These are phyloP conservation scores for Tricholoma flavovirens DNA, from an alignment of 768 basidiomycete genomes.

Conservation along the genomic window DNA sequence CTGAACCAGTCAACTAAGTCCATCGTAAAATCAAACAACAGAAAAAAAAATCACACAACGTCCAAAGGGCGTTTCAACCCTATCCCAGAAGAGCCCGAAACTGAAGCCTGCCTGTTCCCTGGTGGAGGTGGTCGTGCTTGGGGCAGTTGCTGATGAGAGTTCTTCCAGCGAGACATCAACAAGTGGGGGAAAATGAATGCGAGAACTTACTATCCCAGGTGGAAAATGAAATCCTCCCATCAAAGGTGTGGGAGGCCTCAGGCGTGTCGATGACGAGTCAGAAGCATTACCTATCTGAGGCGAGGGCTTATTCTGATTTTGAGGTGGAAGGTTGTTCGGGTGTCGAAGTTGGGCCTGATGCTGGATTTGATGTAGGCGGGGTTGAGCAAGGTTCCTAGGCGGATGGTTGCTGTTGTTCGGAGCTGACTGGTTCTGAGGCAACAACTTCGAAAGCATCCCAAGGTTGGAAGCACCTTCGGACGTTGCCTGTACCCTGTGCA, in stretches of 20 bases:
- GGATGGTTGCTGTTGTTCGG: background rate
- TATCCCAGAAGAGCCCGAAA: conserved; percentile 2
- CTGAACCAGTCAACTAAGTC: conserved; percentile 6
- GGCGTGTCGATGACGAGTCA: conserved; percentile 9
- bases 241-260: conserved; percentile 29
- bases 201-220: conserved; percentile 35
- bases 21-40: conserved; percentile 1
- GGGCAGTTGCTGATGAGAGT: conserved; percentile 8
- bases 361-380: conserved; percentile 9
- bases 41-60: conserved; percentile 22
- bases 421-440: conserved; percentile 3
- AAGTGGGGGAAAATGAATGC: background rate
- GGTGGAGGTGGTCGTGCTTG: conserved; percentile 10
- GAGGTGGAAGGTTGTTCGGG: background rate
- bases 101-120: background rate
- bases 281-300: background rate
- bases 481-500: background rate
- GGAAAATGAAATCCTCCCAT: conserved; percentile 48
- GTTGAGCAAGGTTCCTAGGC: background rate
- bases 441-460: conserved; percentile 2
- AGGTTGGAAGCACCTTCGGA: background rate
- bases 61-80: conserved; percentile 31
- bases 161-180: conserved; percentile 4
- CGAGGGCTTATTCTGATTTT: background rate
- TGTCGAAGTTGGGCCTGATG: conserved; percentile 12